phyloP scores from a whole-genome alignment of 331 rosid genomes.

The Dryas integrifolia region DNA sequence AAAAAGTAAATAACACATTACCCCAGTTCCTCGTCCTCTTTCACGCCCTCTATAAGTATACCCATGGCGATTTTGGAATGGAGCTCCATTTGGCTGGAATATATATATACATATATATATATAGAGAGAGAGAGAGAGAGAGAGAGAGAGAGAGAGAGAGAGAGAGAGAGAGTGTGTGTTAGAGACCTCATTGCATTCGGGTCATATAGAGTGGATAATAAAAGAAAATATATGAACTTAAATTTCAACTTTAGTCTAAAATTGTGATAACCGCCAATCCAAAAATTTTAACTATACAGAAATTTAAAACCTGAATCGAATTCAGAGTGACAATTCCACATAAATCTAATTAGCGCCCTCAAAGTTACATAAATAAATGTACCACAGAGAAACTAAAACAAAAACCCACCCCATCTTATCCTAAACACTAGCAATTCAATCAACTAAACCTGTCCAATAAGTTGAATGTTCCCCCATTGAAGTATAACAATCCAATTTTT shows the following conservation, averaged over 20 bases:
- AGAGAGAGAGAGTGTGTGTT: constrained; percentile 16
- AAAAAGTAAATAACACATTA: constrained; percentile 35
- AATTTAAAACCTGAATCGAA: neutral
- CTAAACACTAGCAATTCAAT: neutral
- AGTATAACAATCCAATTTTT: neutral
- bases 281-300: neutral
- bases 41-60: constrained; percentile 74
- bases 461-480: neutral
- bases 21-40: constrained; percentile 77
- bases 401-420: neutral
- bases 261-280: neutral
- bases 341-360: neutral
- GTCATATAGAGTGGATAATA: neutral
- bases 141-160: constrained; percentile 23
- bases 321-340: neutral
- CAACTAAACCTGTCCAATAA: neutral
- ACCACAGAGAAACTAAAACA: neutral
- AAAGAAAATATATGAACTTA: neutral
- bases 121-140: constrained; percentile 29
- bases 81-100: constrained; percentile 61
- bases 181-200: constrained; percentile 4
- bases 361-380: neutral
- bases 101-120: constrained; percentile 5
- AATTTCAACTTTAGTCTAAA: neutral
- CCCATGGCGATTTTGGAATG: constrained; percentile 47